These are phyloP conservation scores for Bauhinia variegata DNA, from an alignment of 306 rosid species.

Conservation along the genomic window DNA sequence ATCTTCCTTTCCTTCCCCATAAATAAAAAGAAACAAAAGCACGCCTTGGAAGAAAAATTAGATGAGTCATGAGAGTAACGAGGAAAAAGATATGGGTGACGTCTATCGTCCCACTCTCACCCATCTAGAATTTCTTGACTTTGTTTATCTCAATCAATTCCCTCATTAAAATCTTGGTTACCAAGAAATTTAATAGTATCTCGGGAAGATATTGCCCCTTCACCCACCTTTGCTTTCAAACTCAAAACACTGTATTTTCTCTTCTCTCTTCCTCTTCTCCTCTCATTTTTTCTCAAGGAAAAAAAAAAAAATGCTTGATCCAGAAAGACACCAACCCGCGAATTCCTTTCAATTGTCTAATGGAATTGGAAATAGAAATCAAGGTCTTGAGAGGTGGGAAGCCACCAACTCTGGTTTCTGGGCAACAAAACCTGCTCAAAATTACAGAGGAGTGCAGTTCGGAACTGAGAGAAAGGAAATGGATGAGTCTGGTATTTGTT, in stretches of 20 bases:
- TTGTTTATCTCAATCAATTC: slow-evolving; percentile 19
- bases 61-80: background rate
- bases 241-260: background rate
- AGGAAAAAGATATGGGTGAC: slow-evolving; percentile 4
- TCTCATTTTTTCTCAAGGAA: slow-evolving; percentile 1
- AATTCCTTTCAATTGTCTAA: slow-evolving; percentile 39
- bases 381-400: slow-evolving; percentile 31
- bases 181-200: slow-evolving; percentile 41
- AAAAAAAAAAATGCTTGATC: slow-evolving; percentile 50
- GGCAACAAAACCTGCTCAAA: slow-evolving; percentile 41
- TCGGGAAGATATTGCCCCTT: slow-evolving; percentile 36
- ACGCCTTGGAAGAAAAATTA: slow-evolving; percentile 21
- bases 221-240: slow-evolving; percentile 39
- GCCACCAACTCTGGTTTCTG: slow-evolving; percentile 40
- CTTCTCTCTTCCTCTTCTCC: slow-evolving; percentile 13
- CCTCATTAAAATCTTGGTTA: slow-evolving; percentile 22
- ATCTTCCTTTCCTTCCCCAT: slow-evolving; percentile 24
- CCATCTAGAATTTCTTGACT: slow-evolving; percentile 61
- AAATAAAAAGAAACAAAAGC: slow-evolving; percentile 11
- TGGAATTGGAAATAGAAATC: slow-evolving; percentile 6
- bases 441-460: slow-evolving; percentile 30
- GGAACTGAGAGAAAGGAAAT: background rate
- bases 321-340: slow-evolving; percentile 37
- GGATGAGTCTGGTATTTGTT: slow-evolving; percentile 53
- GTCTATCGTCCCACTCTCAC: no score